A percentile compares a stretch with the other conserved stretches of the same genome.
Conservation (phyloP, 1,139 yeast species). For the Meyerozyma smithsonii region DNA sequence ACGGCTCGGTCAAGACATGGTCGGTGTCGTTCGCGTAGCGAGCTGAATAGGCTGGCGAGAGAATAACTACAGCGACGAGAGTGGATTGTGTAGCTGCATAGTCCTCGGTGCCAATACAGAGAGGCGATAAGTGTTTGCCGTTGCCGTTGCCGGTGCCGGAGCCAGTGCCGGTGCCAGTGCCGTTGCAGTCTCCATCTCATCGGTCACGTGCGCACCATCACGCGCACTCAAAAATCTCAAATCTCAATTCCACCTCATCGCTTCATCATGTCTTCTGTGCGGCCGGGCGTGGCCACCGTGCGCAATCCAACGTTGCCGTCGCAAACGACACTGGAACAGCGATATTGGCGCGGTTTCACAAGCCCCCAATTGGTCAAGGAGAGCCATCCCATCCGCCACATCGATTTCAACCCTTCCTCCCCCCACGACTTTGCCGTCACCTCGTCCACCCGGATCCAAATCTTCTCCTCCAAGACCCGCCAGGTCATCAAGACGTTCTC, state of each 20-base stretch:
- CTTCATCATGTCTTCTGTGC: constrained; percentile 69
- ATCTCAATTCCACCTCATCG: too few species aligned
- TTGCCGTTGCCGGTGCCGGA: too few species aligned
- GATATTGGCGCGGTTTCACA: constrained; percentile 86
- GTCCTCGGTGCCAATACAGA: too few species aligned
- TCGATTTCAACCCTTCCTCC: constrained; percentile 77
- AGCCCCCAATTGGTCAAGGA: constrained; percentile 90
- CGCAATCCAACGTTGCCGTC: constrained; percentile 71
- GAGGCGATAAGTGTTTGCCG: too few species aligned
- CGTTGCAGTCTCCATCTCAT: too few species aligned
- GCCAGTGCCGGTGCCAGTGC: too few species aligned
- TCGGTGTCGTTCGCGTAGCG: constrained; percentile 25
- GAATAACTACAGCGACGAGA: too few species aligned
- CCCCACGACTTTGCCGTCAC: constrained; percentile 95
- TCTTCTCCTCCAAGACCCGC: constrained; percentile 87
- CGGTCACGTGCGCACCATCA: too few species aligned
- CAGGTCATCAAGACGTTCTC: constrained; percentile 87
- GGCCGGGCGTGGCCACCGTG: constrained; percentile 62
- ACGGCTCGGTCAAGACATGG: constrained; percentile 81
- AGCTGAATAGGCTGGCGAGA: too few species aligned
- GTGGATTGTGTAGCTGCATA: too few species aligned
- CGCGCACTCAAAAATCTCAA: too few species aligned
- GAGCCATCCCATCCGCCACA: constrained; percentile 84
- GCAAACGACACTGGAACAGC: constrained; percentile 88
- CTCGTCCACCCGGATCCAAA: constrained; percentile 85